Evolutionary conservation across 1,284 basidiomycete genomes (phyloP), one percentile per base, ranked within the genome.

Genomic region (Ustilago hordei): DNA sequence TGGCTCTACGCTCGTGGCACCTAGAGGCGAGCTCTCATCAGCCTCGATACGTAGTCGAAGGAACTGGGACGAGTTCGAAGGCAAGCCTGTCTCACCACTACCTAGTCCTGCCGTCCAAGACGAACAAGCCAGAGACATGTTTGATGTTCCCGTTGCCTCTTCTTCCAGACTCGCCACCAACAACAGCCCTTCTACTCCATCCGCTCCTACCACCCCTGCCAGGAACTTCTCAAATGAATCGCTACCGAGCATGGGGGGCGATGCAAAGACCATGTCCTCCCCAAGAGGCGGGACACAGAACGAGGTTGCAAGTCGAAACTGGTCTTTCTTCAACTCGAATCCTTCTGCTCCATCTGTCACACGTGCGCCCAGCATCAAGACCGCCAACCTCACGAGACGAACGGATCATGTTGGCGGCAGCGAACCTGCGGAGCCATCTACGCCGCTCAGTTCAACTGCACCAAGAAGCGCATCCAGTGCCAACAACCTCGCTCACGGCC

Each of bases 61-160:
- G 31, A 82, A 78, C 36, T 84, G 82, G 83, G 82, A 77, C 54
- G 77, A 84, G 47, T 84, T 85, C 43, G 80, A 84, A 41, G 83
- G 83, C 31, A 78, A 82, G 36, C 78, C 81, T 19, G 70, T 85
- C n/a, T 76, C 79, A 55, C 81, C 83, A 4, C 66, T 85, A 39
- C 83, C 83, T 8, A 82, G 80, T 61, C 83, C 83, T 3, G 71
- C 77, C 15, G 64, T 75, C 8, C 55, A 64, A 15, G 35, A 55
- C 54, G 72, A 69, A 31, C 62, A 65, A 54, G 56, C 78, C 19
- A 35, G 28, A n/a, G 67, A 77, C 48, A 72, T 73, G 66, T 77
- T 77, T 34, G 75, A 77, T 38, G 58, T 69, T 9, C 69, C 69
- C 19, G n/a, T 77, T 36, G 56, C 63, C 7, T 68, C 73, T 13